A percentile compares a stretch with the other conserved stretches of the same genome.
Evolutionary conservation across 2,329 filamentous ascomycete genomes (phyloP).

Genomic region (Claviceps arundinis): DNA sequence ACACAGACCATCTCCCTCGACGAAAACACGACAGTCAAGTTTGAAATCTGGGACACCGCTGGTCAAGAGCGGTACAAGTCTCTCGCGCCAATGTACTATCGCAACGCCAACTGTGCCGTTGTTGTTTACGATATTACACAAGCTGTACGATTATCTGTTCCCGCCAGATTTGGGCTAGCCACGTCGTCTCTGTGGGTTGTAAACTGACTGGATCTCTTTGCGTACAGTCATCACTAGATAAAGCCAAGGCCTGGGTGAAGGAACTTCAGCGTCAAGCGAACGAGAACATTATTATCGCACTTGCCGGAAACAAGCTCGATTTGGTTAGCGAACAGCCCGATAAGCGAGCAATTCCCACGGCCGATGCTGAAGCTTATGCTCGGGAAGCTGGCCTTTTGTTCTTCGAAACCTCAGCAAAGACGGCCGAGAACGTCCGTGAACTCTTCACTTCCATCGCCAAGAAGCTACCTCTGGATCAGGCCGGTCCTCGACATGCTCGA

Average conservation of each 20-base stretch:
- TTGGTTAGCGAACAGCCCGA: conserved; percentile 87
- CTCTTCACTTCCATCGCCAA: conserved; percentile 96
- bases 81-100: conserved; percentile 97
- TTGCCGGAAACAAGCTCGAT: conserved; percentile 96
- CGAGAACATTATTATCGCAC: conserved; percentile 97
- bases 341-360: conserved; percentile 80
- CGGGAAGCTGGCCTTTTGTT: conserved; percentile 88
- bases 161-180: neutral
- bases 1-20: conserved; percentile 98
- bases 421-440: conserved; percentile 87
- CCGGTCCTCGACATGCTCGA: conserved; percentile 75
- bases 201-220: neutral
- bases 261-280: conserved; percentile 97
- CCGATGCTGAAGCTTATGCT: conserved; percentile 90
- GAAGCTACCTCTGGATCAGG: conserved; percentile 93
- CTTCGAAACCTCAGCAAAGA: conserved; percentile 98
- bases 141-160: conserved; percentile 51
- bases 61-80: conserved; percentile 99
- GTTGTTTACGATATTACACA: conserved; percentile 99
- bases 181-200: neutral
- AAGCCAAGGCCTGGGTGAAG: conserved; percentile 99
- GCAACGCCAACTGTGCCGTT: conserved; percentile 97
- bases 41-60: conserved; percentile 98
- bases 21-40: conserved; percentile 97
- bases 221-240: conserved; percentile 79